phyloP scores from a whole-genome alignment of 1,284 basidiomycete genomes.

The Termitomyces sp. region DNA sequence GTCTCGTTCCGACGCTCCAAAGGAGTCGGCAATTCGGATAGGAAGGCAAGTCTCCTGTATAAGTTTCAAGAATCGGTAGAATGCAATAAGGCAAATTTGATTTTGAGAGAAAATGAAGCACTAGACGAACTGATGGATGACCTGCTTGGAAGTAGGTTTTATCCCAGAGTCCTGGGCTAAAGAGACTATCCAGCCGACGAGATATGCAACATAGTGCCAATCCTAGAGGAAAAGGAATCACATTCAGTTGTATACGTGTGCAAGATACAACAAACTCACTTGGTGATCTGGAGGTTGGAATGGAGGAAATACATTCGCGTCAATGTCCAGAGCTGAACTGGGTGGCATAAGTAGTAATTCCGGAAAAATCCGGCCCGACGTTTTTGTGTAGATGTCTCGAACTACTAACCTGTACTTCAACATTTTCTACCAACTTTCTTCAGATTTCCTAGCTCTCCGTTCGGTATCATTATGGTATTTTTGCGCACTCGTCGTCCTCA shows the following conservation, averaged over 20 bases:
- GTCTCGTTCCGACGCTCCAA: slow-evolving; percentile 15
- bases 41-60: slow-evolving; percentile 12
- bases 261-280: not conserved
- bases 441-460: not conserved
- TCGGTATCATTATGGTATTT: not conserved
- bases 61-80: not conserved
- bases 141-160: not conserved
- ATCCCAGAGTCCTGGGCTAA: slow-evolving; percentile 1
- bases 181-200: slow-evolving; percentile 13
- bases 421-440: not conserved
- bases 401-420: too few relatives aligned
- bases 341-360: not conserved
- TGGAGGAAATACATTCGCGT: not conserved
- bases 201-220: slow-evolving; percentile 11
- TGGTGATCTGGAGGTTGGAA: slow-evolving; percentile 9
- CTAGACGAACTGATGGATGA: slow-evolving; percentile 7
- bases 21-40: slow-evolving; percentile 7
- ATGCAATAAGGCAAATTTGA: not conserved
- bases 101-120: not conserved
- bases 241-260: not conserved
- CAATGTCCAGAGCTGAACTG: not conserved
- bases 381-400: too few relatives aligned
- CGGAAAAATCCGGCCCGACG: not conserved
- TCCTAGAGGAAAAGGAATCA: not conserved
- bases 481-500: not conserved